These are phyloP conservation scores for Candida insectorum DNA, from an alignment of 805 yeast species.

Conservation along the genomic window DNA sequence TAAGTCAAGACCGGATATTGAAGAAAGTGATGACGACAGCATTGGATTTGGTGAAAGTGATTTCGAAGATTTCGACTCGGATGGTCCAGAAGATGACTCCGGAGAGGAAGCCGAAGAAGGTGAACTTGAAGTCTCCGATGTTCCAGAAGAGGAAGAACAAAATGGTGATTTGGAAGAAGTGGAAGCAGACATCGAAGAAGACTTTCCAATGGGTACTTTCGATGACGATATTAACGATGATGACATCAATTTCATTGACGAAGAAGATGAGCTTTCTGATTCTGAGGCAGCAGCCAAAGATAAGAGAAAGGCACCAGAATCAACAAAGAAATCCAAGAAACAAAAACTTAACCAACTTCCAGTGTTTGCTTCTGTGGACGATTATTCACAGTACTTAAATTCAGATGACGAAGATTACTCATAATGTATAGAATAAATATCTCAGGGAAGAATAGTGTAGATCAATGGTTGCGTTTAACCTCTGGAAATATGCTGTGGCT, in stretches of 20 bases:
- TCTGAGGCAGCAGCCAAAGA: slow-evolving; percentile 19
- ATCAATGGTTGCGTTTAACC: too few relatives aligned
- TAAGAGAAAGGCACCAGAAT: slow-evolving; percentile 24
- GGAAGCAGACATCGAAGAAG: slow-evolving; percentile 28
- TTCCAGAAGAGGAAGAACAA: slow-evolving; percentile 2
- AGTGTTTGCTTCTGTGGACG: slow-evolving; percentile 84
- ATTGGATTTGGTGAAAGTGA: slow-evolving; percentile 46
- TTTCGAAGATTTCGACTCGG: slow-evolving; percentile 31
- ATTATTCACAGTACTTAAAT: slow-evolving; percentile 68
- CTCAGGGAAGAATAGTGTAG: too few relatives aligned
- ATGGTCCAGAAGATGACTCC: slow-evolving; percentile 42
- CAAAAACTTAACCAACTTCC: slow-evolving; percentile 68
- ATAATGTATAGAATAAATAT: slow-evolving; percentile 4
- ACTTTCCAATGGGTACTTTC: background rate
- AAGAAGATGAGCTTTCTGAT: slow-evolving; percentile 33
- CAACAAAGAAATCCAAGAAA: slow-evolving; percentile 43
- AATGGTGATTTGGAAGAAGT: too few relatives aligned
- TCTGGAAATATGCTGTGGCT: too few relatives aligned
- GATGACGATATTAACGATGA: slow-evolving; percentile 8
- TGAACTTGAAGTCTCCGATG: slow-evolving; percentile 15
- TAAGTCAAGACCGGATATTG: slow-evolving; percentile 70
- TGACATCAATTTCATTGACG: slow-evolving; percentile 16
- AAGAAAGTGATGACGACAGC: slow-evolving; percentile 36
- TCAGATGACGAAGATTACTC: slow-evolving; percentile 56
- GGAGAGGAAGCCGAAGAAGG: slow-evolving; percentile 27